Evolutionary conservation across 2,329 filamentous ascomycete species (phyloP).

Genomic region (Juglanconis juglandina): DNA sequence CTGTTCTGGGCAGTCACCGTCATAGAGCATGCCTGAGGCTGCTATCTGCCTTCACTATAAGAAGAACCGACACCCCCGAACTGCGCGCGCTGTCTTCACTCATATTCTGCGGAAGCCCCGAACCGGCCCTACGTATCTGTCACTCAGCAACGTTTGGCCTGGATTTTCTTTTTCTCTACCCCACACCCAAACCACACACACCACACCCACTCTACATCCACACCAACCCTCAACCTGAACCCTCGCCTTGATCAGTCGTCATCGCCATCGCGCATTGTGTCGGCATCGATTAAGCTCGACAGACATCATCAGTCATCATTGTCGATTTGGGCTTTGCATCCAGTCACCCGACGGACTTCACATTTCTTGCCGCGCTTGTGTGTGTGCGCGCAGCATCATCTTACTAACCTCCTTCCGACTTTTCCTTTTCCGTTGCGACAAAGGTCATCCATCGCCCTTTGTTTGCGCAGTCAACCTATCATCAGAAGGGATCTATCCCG

Average conservation of each 20-base stretch:
- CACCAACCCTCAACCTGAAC: background rate
- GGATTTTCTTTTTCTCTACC: constrained; percentile 29
- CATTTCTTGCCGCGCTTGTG: constrained; percentile 12
- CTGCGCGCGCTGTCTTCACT: constrained; percentile 37
- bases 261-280: background rate
- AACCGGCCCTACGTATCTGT: constrained; percentile 51
- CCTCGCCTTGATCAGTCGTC: background rate
- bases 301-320: constrained; percentile 3
- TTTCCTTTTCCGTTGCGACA: constrained; percentile 8
- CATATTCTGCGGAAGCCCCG: constrained; percentile 51
- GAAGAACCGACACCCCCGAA: constrained; percentile 39
- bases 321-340: background rate
- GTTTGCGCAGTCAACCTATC: constrained; percentile 10
- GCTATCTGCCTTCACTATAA: constrained; percentile 20
- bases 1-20: constrained; percentile 36
- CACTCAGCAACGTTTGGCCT: constrained; percentile 43
- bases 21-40: constrained; percentile 30
- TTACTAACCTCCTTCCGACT: background rate
- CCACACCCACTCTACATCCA: constrained; percentile 20
- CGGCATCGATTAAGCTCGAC: background rate
- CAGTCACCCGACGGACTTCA: constrained; percentile 2
- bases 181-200: constrained; percentile 30
- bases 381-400: constrained; percentile 5
- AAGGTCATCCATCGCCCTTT: constrained; percentile 8
- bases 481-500: background rate